These are phyloP conservation scores for Claviceps sp. DNA, from an alignment of 2,329 filamentous ascomycete species.

Conservation along the genomic window DNA sequence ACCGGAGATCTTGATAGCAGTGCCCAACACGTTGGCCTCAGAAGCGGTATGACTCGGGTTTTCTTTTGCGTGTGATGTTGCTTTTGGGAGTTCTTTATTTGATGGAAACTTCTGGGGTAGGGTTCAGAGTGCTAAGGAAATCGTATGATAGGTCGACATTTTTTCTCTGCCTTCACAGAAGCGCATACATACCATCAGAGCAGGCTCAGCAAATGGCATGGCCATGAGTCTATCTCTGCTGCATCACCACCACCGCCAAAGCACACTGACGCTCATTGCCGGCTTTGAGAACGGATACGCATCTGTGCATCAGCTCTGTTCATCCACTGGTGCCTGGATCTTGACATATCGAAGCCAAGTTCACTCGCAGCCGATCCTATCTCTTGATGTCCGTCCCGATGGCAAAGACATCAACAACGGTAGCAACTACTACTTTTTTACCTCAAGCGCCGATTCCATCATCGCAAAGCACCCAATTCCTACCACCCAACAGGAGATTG, in stretches of 20 bases:
- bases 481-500: slow-evolving; percentile 12
- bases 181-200: slow-evolving; percentile 46
- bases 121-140: neutral
- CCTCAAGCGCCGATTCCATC: slow-evolving; percentile 69
- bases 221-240: slow-evolving; percentile 66
- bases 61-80: no score
- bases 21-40: slow-evolving; percentile 63
- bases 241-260: slow-evolving; percentile 29
- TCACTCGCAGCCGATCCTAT: slow-evolving; percentile 73
- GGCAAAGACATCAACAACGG: slow-evolving; percentile 9
- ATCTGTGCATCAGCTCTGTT: slow-evolving; percentile 45
- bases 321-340: slow-evolving; percentile 26
- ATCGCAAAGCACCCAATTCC: slow-evolving; percentile 64
- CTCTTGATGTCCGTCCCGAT: slow-evolving; percentile 41
- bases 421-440: slow-evolving; percentile 48
- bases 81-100: no score
- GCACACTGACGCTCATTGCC: slow-evolving; percentile 48
- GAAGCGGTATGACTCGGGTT: slow-evolving; percentile 42
- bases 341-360: slow-evolving; percentile 50
- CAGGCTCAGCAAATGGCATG: slow-evolving; percentile 55
- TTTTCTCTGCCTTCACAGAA: slow-evolving; percentile 66
- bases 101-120: no score
- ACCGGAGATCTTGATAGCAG: slow-evolving; percentile 53
- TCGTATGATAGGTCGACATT: slow-evolving; percentile 51
- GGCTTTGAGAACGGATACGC: slow-evolving; percentile 80